A percentile compares a stretch with the other conserved stretches of the same genome.
Conservation (phyloP, 208 protist genomes). For the Crithidia brevicula region DNA sequence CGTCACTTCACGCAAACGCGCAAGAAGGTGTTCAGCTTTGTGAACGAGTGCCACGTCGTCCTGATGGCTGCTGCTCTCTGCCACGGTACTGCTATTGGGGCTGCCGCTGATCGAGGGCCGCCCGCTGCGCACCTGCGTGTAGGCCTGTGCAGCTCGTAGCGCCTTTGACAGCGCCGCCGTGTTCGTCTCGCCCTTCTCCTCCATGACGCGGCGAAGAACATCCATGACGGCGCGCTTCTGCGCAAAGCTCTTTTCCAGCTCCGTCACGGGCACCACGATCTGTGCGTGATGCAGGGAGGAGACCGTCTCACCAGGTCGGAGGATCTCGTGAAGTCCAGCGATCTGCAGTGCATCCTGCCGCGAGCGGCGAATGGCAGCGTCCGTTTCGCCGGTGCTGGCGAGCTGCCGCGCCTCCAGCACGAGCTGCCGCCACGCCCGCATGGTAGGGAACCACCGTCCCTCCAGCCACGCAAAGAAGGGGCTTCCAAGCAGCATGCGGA, state of each 20-base stretch:
- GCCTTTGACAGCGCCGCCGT: background rate
- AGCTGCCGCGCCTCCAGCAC: constrained; percentile 35
- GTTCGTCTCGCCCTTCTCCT: background rate
- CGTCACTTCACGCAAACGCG: constrained; percentile 57
- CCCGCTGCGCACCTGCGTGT: constrained; percentile 14
- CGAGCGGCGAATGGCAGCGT: constrained; percentile 39
- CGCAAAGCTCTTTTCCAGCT: constrained; percentile 36
- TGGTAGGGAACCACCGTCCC: constrained; percentile 70
- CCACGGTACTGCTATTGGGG: background rate
- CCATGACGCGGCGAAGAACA: constrained; percentile 40
- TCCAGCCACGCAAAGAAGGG: constrained; percentile 72
- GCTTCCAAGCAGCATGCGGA: constrained; percentile 28
- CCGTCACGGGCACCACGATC: constrained; percentile 50
- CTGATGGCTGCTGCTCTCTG: background rate
- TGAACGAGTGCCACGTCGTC: constrained; percentile 38
- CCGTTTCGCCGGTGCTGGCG: constrained; percentile 38
- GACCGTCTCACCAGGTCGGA: constrained; percentile 63
- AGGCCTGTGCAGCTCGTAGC: constrained; percentile 17
- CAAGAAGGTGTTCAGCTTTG: constrained; percentile 53
- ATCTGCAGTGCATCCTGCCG: constrained; percentile 47
- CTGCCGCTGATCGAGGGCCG: background rate
- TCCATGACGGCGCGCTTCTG: constrained; percentile 32
- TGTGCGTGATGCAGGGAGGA: constrained; percentile 45
- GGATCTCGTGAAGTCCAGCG: constrained; percentile 62
- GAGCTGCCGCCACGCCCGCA: constrained; percentile 60